Base-by-base conservation (phyloP, 2,329 filamentous ascomycete species). In the Penicillium vulpinum region DNA sequence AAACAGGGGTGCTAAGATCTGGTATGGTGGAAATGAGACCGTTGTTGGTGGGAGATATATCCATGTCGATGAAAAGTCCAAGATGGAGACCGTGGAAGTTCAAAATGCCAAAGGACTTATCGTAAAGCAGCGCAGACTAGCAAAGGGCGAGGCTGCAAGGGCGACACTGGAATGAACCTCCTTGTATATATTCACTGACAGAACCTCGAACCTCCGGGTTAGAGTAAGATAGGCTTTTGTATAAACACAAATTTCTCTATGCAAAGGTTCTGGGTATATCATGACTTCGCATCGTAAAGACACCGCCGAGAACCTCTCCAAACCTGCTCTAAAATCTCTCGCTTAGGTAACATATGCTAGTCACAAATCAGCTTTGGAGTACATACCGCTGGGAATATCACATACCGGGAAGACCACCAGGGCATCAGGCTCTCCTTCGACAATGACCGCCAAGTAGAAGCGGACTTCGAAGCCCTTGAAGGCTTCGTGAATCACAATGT, bases 401-500 rank as follows among this genome's bases (percentile, higher is more conserved):
- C 81, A 66, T 71, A 86, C 83, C 3, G 93, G 93, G 72, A 99
- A 99, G 3, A 97, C 92, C n/a, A 99, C 93, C 0, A 97, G 90
- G 5, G 96, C 84, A 63, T 94, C 88, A 52, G 88, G 84, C 75
- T 97, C 93, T 2, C 88, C 92, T 65, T 95, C 89, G 18, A 97
- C 91, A 51, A 97, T 88, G 29, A 97, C 90, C 5, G 91, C 86
- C 9, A 99, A 78, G 70, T 96, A 97, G 70, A 93, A 96, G 39
- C 88, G 80, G 35, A 97, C 92, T 76, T 92, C 91, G 69, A 97
- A 96, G 0, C 92, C 92, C 56, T 85, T 86, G 75, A 97, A 97
- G 4, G 92, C 94, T 79, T 99, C 94, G 72, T 97, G 92, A 49
- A 99, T 90, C 52, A 97, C 85, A 55, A 99, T 88, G 72, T 99